Percentiles rank a stretch among this genome's conserved stretches.
Evolutionary conservation across 2,329 filamentous ascomycete genomes (phyloP).

Genomic region (Setomelanomma holmii): DNA sequence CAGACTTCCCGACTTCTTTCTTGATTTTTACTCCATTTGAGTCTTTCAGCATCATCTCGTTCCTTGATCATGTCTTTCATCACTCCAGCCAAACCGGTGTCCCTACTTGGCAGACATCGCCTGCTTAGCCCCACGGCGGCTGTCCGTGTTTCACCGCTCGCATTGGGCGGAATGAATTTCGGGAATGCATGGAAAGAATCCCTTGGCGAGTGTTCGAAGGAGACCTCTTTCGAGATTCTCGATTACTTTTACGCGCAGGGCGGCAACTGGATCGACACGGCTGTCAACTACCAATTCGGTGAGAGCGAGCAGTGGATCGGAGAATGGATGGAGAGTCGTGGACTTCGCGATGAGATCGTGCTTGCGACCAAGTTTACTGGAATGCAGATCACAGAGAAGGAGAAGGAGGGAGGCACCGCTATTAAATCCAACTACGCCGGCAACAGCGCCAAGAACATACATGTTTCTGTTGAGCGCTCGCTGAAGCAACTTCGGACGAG

Average conservation of each 20-base stretch:
- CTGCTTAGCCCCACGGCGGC: constrained; percentile 70
- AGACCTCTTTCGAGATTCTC: constrained; percentile 68
- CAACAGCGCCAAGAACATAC: constrained; percentile 26
- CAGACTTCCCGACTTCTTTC: no score
- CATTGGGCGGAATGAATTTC: constrained; percentile 70
- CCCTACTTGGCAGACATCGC: constrained; percentile 69
- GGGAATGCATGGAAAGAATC: constrained; percentile 63
- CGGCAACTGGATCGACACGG: constrained; percentile 77
- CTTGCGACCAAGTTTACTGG: constrained; percentile 52
- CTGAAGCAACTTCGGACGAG: constrained; percentile 56
- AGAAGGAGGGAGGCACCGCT: constrained; percentile 20
- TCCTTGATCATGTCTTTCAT: constrained; percentile 11
- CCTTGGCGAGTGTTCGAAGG: constrained; percentile 71
- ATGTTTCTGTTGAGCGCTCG: constrained; percentile 15
- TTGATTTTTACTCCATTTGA: no score
- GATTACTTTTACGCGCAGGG: constrained; percentile 71
- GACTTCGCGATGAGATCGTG: constrained; percentile 50
- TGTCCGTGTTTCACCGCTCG: constrained; percentile 58
- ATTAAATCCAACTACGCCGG: constrained; percentile 24
- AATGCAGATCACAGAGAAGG: constrained; percentile 30
- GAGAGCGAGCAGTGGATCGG: constrained; percentile 54
- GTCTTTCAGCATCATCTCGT: no score
- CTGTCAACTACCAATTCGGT: constrained; percentile 50
- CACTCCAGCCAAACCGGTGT: constrained; percentile 31
- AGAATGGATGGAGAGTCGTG: constrained; percentile 51